phyloP scores from a whole-genome alignment of 2,329 filamentous ascomycete genomes.

The Ramularia collo-cygni region DNA sequence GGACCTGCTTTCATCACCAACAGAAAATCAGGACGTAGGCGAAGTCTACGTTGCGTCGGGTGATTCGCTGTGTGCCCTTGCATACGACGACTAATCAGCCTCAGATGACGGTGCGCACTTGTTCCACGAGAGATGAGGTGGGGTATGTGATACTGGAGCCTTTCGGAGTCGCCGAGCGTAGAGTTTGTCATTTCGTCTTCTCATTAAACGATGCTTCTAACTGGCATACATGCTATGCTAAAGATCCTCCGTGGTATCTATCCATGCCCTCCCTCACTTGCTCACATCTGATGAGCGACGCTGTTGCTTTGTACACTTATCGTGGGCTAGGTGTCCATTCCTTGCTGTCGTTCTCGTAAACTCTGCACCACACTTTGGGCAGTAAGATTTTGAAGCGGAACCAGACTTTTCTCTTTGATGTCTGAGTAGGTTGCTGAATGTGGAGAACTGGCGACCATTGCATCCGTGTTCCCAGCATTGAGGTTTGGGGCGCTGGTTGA shows the following conservation, averaged over 20 bases:
- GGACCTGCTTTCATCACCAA: no score
- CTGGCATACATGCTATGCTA: no score
- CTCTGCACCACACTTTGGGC: conserved; percentile 84
- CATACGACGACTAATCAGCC: background rate
- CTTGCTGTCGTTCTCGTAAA: conserved; percentile 84
- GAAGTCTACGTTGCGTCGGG: background rate
- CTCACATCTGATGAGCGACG: conserved; percentile 40
- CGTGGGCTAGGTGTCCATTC: conserved; percentile 78
- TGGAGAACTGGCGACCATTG: conserved; percentile 91
- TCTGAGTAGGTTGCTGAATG: conserved; percentile 87
- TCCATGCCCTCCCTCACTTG: background rate
- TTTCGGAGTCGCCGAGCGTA: no score
- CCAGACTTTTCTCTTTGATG: conserved; percentile 94
- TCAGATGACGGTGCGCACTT: background rate
- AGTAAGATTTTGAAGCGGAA: conserved; percentile 79
- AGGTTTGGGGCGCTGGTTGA: conserved; percentile 61
- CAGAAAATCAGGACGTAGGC: no score
- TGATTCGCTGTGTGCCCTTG: conserved; percentile 1
- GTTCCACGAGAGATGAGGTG: background rate
- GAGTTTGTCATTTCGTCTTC: no score
- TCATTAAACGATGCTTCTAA: no score
- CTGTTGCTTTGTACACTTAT: conserved; percentile 75
- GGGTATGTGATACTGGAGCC: no score
- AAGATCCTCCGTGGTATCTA: no score
- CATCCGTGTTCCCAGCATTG: conserved; percentile 97